Evolutionary conservation across 306 rosid genomes (phyloP).

Genomic region (Argentina anserina): DNA sequence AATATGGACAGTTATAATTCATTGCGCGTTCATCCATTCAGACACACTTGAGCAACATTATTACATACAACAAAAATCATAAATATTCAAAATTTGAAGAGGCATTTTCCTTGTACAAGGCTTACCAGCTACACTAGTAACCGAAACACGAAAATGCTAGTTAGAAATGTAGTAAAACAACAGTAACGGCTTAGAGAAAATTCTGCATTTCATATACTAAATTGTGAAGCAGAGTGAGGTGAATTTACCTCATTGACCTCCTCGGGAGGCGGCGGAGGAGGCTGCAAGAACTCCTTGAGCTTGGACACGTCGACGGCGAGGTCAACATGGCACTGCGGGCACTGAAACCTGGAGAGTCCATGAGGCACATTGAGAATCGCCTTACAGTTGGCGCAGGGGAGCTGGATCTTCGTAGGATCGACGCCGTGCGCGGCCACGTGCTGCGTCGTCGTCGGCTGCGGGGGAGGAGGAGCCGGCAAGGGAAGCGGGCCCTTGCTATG

Average conservation of each 20-base stretch:
- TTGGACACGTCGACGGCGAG: constrained; percentile 80
- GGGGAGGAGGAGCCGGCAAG: constrained; percentile 4
- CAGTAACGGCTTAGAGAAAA: not conserved
- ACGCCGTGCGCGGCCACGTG: constrained; percentile 77
- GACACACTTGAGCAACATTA: not conserved
- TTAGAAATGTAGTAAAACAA: not conserved
- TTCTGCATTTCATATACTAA: not conserved
- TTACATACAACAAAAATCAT: not conserved
- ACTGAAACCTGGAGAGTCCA: constrained; percentile 67
- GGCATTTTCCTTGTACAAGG: too few species aligned
- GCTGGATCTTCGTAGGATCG: constrained; percentile 97
- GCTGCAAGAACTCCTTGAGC: constrained; percentile 31
- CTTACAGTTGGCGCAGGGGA: constrained; percentile 87
- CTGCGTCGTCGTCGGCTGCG: constrained; percentile 11
- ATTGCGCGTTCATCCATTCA: not conserved
- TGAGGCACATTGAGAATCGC: constrained; percentile 96
- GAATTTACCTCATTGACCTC: constrained; percentile 55
- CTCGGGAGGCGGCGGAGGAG: constrained; percentile 38
- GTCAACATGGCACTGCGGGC: constrained; percentile 88
- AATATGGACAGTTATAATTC: not conserved
- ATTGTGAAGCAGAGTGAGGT: not conserved
- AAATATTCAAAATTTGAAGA: too few species aligned
- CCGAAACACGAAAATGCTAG: not conserved
- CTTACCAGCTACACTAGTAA: not conserved
- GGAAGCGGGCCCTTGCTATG: constrained; percentile 20